These are phyloP conservation scores for Globisporangium splendens DNA, from an alignment of 352 stramenopile genomes.

Conservation along the genomic window DNA sequence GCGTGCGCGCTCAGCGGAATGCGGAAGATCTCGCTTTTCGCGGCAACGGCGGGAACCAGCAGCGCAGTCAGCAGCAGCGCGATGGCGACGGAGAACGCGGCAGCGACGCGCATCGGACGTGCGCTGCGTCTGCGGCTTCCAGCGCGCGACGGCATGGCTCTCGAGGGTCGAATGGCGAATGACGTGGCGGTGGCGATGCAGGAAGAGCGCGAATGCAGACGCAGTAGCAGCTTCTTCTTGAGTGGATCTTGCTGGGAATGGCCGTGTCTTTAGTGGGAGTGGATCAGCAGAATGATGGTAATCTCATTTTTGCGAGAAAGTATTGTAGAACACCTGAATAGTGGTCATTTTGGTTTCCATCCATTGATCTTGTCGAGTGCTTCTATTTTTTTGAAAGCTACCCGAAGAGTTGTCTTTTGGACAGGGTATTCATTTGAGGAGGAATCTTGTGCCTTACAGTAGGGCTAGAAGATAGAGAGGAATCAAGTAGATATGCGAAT, in stretches of 20 bases:
- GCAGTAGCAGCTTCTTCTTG: neutral
- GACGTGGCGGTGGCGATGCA: neutral
- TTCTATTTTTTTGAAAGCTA: no score
- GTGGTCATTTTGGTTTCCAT: no score
- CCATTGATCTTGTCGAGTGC: no score
- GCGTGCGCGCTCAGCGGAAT: constrained; percentile 33
- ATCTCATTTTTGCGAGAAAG: neutral
- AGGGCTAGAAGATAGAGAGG: no score
- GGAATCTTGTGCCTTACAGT: no score
- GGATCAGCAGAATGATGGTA: constrained; percentile 5
- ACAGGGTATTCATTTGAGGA: no score
- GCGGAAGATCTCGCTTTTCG: constrained; percentile 19
- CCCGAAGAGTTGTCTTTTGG: no score
- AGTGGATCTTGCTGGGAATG: no score
- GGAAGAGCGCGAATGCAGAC: neutral
- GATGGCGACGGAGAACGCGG: no score
- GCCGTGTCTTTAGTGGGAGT: neutral
- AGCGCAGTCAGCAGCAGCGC: neutral
- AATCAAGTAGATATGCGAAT: no score
- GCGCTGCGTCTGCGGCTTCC: neutral
- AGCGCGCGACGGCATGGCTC: neutral
- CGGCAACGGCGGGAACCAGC: neutral
- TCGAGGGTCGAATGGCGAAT: neutral
- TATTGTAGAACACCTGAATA: no score
- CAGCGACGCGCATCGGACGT: neutral